Evolutionary conservation across 108 stramenopile genomes (phyloP).

Genomic region (Cyclotella distinguenda): DNA sequence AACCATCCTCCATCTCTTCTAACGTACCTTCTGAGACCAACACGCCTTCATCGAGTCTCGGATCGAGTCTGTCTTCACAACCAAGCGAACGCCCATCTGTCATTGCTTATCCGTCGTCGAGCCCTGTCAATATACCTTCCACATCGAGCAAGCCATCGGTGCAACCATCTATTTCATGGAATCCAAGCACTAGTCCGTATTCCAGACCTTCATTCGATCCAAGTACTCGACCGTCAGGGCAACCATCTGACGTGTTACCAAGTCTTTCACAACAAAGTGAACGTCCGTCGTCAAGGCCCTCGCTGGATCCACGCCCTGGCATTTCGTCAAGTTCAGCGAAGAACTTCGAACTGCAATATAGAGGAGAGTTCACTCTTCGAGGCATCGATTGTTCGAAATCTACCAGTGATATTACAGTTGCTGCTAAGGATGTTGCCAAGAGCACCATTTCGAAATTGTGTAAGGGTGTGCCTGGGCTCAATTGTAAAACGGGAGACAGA

Average conservation of each 20-base stretch:
- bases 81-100: too few relatives aligned
- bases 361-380: constrained; percentile 4
- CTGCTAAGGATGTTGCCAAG: constrained; percentile 5
- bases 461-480: background rate
- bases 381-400: constrained; percentile 11
- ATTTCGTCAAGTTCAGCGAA: background rate
- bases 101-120: too few relatives aligned
- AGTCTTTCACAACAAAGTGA: background rate
- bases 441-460: background rate
- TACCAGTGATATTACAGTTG: background rate
- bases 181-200: background rate
- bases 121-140: too few relatives aligned
- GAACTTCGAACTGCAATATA: constrained; percentile 15
- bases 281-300: background rate
- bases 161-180: background rate
- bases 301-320: background rate
- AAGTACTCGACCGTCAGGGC: background rate
- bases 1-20: background rate
- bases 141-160: background rate
- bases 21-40: background rate
- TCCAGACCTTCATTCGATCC: background rate
- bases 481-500: constrained; percentile 1
- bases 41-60: background rate
- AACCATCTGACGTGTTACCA: background rate
- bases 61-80: too few relatives aligned